Evolutionary conservation across 352 stramenopile species (phyloP), one percentile per base, ranked within the genome.

Genomic region (Phytophthora sp.): DNA sequence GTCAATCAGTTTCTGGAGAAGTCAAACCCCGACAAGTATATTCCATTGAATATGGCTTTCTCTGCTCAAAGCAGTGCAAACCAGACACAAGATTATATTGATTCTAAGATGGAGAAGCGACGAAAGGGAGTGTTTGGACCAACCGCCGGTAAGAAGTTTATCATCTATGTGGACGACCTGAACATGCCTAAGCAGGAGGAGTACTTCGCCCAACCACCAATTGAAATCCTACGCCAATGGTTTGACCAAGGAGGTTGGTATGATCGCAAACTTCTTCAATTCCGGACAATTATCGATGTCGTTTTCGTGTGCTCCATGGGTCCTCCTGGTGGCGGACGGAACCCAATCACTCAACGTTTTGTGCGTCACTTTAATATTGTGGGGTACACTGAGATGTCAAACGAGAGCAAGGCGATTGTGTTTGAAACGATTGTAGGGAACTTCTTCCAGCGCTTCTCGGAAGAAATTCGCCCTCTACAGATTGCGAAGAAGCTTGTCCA

Each of bases 121-220:
- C 76, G 93, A 3, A 98, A 98, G 53, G 93, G 96, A 4, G 91
- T 98, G 2, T 98, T 94, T 44, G 94, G 95, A 7, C 94, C 95
- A 0, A 81, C 91, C 0, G 87, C 89, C 3, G 94, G 95, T 6
- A 98, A 98, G 71, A 86, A 86, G 37, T 97, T 94, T 32, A 89
- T 98, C 49, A 83, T 98, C 26, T 97, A 98, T 60, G 84, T 98
- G 12, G 95, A 98, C 67, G 95, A 98, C 57, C 65, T 98, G 7
- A 98, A 98, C 68, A 98, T 98, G 95, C 95, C 95, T 1, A 97
- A 97, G 60, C 86, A 92, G 30, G 94, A 98, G 55, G 87, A 96
- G 49, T 98, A 96, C 54, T 97, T 97, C 43, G 95, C 95, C 1
- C 95, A 98, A 74, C 95, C 95, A 8, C 92, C 95, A 6, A 96